Conservation (phyloP, 1,284 basidiomycete genomes). For the Irpex rosettiformis region DNA sequence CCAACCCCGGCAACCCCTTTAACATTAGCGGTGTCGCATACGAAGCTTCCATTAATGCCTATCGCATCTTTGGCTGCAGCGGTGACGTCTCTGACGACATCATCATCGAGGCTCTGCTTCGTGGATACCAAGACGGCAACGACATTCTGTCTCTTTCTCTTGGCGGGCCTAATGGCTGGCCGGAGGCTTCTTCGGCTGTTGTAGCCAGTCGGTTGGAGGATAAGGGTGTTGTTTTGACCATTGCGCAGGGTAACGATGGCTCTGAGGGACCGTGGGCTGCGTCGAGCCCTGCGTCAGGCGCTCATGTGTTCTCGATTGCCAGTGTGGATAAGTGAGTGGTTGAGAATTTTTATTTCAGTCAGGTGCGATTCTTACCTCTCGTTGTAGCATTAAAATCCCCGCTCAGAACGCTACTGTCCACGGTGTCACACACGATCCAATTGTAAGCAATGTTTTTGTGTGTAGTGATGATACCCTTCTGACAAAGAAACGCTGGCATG, state of each 20-base stretch:
- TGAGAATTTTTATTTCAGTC: background rate
- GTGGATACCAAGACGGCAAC: constrained; percentile 43
- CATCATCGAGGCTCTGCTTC: constrained; percentile 46
- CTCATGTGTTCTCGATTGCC: constrained; percentile 45
- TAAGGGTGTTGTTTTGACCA: constrained; percentile 50
- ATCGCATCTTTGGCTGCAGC: constrained; percentile 47
- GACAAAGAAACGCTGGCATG: background rate
- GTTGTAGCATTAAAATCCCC: constrained; percentile 31
- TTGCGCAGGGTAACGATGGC: constrained; percentile 45
- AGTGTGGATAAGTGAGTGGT: constrained; percentile 39
- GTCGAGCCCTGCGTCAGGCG: constrained; percentile 46
- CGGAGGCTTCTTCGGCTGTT: constrained; percentile 46
- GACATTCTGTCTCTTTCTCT: constrained; percentile 65
- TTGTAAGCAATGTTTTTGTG: constrained; percentile 15
- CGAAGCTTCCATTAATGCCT: constrained; percentile 40
- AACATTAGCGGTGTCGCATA: constrained; percentile 53
- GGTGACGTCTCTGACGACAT: constrained; percentile 45
- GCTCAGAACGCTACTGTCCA: constrained; percentile 38
- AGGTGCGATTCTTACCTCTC: background rate
- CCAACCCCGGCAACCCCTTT: constrained; percentile 52
- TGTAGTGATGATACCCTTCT: background rate
- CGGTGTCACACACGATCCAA: constrained; percentile 38
- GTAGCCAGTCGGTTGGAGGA: constrained; percentile 52
- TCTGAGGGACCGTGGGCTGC: constrained; percentile 44
- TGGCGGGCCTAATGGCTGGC: constrained; percentile 60